Base-by-base conservation (phyloP, 352 stramenopile species). In the Globisporangium echinulatum region DNA sequence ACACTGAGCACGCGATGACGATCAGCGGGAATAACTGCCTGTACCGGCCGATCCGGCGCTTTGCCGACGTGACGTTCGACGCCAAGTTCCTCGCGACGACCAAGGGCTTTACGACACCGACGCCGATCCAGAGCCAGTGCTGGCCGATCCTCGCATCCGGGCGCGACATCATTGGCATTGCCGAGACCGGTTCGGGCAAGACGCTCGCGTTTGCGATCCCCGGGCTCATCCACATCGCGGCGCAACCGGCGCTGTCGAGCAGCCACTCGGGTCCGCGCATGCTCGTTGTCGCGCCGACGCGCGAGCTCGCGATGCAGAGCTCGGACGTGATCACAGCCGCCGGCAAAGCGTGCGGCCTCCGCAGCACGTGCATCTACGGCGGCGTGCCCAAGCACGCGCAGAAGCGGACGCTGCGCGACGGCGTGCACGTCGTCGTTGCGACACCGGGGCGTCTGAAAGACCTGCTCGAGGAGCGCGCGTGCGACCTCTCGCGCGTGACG, bases 81-180 rank as follows among this genome's bases (percentile, higher is more conserved):
- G 63, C 82, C 79, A 77, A 88, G 78, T 75, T 98, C 83, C 83
- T 98, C 81, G 92, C 75, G 73, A 78, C 65, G 74, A 92, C 77
- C 48, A 71, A 95, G 63, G 82, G 79, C 19, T 99, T 98, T 68
- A 67, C 74, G 54, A 88, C 81, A 70, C 96, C 97, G 40, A 98
- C 92, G 61, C 95, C 96, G n/a, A 99, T 99, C 75, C 97, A 99
- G 79, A 96, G 92, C 44, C 91, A 99, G 70, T 98, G 96, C 67
- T 99, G 96, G 96, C 90, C 90, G 5, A 92, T 96, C 58, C 72
- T 97, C 15, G 75, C 80, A 19, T 91, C 81, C 3, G 85, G 84
- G 42, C 79, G 86, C 25, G 89, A 97, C 62, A 90, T 96, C 56
- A 92, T 97, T 54, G 89, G 87, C 59, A 96, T 97, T 59, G 87